A percentile compares a stretch with the other conserved stretches of the same genome.
phyloP scores from a whole-genome alignment of 2,329 filamentous ascomycete genomes.

The Pestalotiopsis sp. region DNA sequence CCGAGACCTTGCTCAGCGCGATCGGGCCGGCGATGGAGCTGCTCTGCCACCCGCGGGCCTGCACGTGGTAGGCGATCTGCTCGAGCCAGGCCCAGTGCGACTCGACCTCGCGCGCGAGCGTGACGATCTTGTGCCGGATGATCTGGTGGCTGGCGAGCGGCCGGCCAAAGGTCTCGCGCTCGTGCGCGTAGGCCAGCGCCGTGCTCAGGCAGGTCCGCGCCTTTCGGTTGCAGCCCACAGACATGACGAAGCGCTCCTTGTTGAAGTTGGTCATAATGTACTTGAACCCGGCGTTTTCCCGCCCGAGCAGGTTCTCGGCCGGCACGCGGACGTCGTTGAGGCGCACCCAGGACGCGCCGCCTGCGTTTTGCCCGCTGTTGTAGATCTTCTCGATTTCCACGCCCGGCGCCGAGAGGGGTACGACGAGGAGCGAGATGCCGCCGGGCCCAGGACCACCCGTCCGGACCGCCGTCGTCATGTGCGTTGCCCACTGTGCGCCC shows the following conservation, averaged over 20 bases:
- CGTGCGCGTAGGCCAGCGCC: slow-evolving; percentile 50
- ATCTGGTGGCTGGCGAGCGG: slow-evolving; percentile 57
- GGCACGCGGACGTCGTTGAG: slow-evolving; percentile 57
- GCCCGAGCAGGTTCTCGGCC: slow-evolving; percentile 51
- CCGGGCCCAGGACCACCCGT: slow-evolving; percentile 54
- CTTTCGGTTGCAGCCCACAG: slow-evolving; percentile 55
- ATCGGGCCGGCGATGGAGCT: slow-evolving; percentile 29
- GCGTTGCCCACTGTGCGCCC: slow-evolving; percentile 61
- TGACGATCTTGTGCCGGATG: slow-evolving; percentile 58
- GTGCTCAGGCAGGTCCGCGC: slow-evolving; percentile 55
- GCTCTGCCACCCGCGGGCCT: slow-evolving; percentile 30
- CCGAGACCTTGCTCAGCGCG: slow-evolving; percentile 42
- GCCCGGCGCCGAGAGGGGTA: slow-evolving; percentile 50
- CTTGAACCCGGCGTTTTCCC: slow-evolving; percentile 54
- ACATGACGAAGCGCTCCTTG: slow-evolving; percentile 58
- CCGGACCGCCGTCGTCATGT: slow-evolving; percentile 63
- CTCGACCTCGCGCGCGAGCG: slow-evolving; percentile 58
- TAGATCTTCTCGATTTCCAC: slow-evolving; percentile 54
- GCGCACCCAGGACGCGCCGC: slow-evolving; percentile 59
- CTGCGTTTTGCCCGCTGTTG: slow-evolving; percentile 68
- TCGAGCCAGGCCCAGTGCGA: slow-evolving; percentile 61
- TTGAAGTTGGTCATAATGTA: slow-evolving; percentile 49
- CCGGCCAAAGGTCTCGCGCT: slow-evolving; percentile 56
- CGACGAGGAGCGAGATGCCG: slow-evolving; percentile 59
- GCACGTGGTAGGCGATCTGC: slow-evolving; percentile 56